Conservation (phyloP, 306 rosid species). For the Sophora flavescens region DNA sequence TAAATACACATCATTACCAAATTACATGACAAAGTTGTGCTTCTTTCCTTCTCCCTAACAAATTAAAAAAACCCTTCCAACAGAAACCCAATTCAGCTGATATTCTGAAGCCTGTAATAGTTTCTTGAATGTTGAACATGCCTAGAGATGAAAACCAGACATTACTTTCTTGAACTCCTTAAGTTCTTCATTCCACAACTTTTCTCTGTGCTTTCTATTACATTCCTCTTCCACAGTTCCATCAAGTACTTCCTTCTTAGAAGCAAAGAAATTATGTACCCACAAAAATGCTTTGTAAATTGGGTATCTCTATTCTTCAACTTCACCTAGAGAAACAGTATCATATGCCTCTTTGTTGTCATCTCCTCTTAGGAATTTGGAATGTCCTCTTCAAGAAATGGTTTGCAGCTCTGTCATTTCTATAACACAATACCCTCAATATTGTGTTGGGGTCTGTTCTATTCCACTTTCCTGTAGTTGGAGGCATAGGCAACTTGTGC, state of each 20-base stretch:
- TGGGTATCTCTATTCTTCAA: not conserved
- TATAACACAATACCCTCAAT: slow-evolving; percentile 81
- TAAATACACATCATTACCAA: not conserved
- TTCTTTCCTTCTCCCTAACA: slow-evolving; percentile 7
- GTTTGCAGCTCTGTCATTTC: slow-evolving; percentile 78
- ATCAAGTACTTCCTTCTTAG: not conserved
- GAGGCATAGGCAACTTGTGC: slow-evolving; percentile 85
- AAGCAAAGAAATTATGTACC: not conserved
- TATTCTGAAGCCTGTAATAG: not conserved
- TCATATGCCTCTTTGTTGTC: slow-evolving; percentile 17
- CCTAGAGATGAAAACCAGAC: slow-evolving; percentile 9
- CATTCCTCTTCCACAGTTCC: not conserved
- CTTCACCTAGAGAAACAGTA: not conserved
- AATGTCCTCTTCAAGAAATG: slow-evolving; percentile 81
- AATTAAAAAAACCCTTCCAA: not conserved
- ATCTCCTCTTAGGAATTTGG: slow-evolving; percentile 83
- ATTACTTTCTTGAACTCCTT: not conserved
- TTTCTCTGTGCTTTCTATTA: not conserved
- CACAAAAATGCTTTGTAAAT: not conserved
- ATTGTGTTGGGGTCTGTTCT: slow-evolving; percentile 86
- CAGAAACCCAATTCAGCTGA: slow-evolving; percentile 9
- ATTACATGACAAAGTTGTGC: slow-evolving; percentile 8
- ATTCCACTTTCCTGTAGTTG: slow-evolving; percentile 90
- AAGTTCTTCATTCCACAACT: not conserved
- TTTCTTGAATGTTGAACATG: slow-evolving; percentile 33